Base-by-base conservation (phyloP, 1,139 yeast genomes). In the Taphrina pruni region DNA sequence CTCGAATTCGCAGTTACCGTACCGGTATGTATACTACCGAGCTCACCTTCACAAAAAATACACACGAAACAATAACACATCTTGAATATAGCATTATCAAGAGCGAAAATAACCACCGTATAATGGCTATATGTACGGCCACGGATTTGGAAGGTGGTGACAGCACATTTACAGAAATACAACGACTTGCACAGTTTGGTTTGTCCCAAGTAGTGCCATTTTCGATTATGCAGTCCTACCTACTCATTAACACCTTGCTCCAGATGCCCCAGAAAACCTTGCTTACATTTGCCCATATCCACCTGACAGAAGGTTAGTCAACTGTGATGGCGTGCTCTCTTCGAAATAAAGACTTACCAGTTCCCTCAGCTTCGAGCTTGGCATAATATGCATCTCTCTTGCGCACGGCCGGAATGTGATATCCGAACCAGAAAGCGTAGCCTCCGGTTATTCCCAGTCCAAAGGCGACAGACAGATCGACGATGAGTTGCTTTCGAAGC, bases 341-440 rank as follows among this genome's bases (percentile, higher is more conserved):
- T 26, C 6, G 45, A 36, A 14, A 1, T 9, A 45, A 3, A 14
- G 20, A 60, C 66, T 17, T 39, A 50, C 66, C 65, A 38, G 58
- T 52, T 50, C 68, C 68, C 46, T 69, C 69, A 26, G 69, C 65
- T 41, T 66, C 70, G 14, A 70, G 70, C 54, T 70, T 70, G 17
- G 62, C 67, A 41, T 70, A 70, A 55, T 55, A 70, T 20, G 67
- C 69, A 21, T 70, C 72, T 21, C 72, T 66, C 51, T 65, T 61
- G n/a, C 68, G 72, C 12, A 66, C 60, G 32, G 72, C 62, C 7
- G 72, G 72, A 46, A 70, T 66, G 48, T 70, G 72, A 57, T 68
- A 70, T 20, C 70, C 72, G 38, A 48, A 66, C 72, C 72, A 70
- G 60, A 66, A 70, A 0, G 61, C 65, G 61, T 61, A 70, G 11